Conservation (phyloP, 2,329 filamentous ascomycete genomes). For the Penicillium janthinellum region DNA sequence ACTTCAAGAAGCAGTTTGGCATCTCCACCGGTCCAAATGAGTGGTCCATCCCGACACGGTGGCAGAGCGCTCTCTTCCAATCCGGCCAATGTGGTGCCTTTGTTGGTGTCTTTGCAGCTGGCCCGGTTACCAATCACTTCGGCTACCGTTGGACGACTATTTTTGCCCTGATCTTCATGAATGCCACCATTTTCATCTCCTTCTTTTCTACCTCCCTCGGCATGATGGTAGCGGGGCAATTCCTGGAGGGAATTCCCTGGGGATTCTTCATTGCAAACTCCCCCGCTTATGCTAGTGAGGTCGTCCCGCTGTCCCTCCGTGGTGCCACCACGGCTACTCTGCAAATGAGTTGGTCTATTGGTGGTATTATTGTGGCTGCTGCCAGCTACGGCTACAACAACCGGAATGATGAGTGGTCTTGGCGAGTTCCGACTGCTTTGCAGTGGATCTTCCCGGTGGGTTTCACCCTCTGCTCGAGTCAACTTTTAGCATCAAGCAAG, state of each 20-base stretch:
- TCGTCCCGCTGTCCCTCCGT: slow-evolving; percentile 32
- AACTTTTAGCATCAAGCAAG: too few species aligned
- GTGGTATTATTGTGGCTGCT: slow-evolving; percentile 32
- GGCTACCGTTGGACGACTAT: slow-evolving; percentile 64
- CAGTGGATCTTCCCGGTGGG: slow-evolving; percentile 36
- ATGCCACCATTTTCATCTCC: slow-evolving; percentile 62
- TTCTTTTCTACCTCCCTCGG: slow-evolving; percentile 56
- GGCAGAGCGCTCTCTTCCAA: slow-evolving; percentile 60
- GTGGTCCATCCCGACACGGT: slow-evolving; percentile 43
- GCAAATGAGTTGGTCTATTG: slow-evolving; percentile 36
- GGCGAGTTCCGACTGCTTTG: slow-evolving; percentile 30
- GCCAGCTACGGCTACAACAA: slow-evolving; percentile 28
- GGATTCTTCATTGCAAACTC: slow-evolving; percentile 36
- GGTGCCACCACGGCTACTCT: slow-evolving; percentile 30
- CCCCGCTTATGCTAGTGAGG: slow-evolving; percentile 34
- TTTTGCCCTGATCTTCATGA: slow-evolving; percentile 58
- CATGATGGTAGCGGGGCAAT: slow-evolving; percentile 40
- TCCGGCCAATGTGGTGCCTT: slow-evolving; percentile 62
- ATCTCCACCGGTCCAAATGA: slow-evolving; percentile 19
- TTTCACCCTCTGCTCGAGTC: background rate
- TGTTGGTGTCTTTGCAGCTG: slow-evolving; percentile 61
- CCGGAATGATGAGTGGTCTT: slow-evolving; percentile 26
- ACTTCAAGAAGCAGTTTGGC: slow-evolving; percentile 45
- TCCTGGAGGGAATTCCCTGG: slow-evolving; percentile 35
- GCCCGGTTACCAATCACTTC: slow-evolving; percentile 59